Conservation (phyloP, 192 early-diverging fungal species). For the Linnemannia hyalina region DNA sequence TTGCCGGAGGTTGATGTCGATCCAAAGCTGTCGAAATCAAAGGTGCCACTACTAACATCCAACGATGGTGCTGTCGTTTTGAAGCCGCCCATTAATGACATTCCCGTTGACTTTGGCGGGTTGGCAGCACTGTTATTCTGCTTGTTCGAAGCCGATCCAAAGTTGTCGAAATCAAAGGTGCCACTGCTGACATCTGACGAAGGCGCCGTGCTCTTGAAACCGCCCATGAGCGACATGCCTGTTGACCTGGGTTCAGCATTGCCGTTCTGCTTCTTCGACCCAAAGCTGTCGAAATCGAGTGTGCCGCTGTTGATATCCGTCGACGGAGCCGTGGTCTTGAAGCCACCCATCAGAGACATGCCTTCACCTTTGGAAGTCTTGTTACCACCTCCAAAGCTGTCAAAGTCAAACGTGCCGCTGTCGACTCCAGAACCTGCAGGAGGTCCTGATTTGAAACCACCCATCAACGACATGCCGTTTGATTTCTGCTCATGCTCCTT, state of each 20-base stretch:
- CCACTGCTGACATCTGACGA: slow-evolving; percentile 22
- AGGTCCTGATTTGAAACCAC: neutral
- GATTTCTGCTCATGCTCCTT: neutral
- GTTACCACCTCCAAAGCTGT: neutral
- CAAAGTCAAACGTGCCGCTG: slow-evolving; percentile 18
- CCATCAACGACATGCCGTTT: slow-evolving; percentile 31
- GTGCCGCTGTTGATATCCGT: slow-evolving; percentile 11
- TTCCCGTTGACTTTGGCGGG: slow-evolving; percentile 15
- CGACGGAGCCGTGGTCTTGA: slow-evolving; percentile 6
- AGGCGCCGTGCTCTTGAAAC: neutral
- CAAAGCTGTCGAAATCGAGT: slow-evolving; percentile 39
- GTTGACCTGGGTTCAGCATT: neutral
- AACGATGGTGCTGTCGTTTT: slow-evolving; percentile 7
- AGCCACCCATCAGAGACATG: slow-evolving; percentile 34
- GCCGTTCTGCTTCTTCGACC: slow-evolving; percentile 15
- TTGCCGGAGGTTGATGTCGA: slow-evolving; percentile 14
- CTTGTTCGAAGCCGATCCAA: slow-evolving; percentile 22
- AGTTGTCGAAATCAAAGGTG: slow-evolving; percentile 39
- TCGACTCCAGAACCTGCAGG: neutral
- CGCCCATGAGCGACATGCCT: slow-evolving; percentile 37
- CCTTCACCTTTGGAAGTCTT: slow-evolving; percentile 3
- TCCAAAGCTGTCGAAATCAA: slow-evolving; percentile 43
- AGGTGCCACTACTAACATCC: slow-evolving; percentile 26
- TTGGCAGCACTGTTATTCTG: neutral
- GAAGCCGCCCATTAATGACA: slow-evolving; percentile 47